Percentiles rank a stretch among this genome's conserved stretches.
Evolutionary conservation across 495 filamentous ascomycete species (phyloP).

Genomic region (Rusavskia elegans): DNA sequence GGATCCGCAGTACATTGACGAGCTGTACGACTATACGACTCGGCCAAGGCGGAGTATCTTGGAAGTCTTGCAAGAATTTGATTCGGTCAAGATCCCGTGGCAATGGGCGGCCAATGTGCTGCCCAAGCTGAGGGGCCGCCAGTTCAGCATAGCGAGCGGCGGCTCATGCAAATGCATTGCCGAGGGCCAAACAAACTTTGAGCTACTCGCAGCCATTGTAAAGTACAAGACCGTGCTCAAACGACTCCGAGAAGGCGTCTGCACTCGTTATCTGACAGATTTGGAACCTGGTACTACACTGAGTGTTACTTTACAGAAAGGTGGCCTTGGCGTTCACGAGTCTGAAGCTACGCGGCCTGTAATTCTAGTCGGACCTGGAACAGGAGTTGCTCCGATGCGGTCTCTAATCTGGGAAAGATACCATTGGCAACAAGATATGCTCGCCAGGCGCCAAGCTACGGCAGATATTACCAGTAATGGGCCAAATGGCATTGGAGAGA

Average conservation of each 20-base stretch:
- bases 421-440: slow-evolving; percentile 15
- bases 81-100: slow-evolving; percentile 67
- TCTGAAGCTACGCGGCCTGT: slow-evolving; percentile 36
- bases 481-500: slow-evolving; percentile 13
- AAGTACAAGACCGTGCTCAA: slow-evolving; percentile 83
- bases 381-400: slow-evolving; percentile 78
- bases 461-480: slow-evolving; percentile 19
- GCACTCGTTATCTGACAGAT: slow-evolving; percentile 65
- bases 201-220: slow-evolving; percentile 79
- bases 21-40: slow-evolving; percentile 90
- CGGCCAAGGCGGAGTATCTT: slow-evolving; percentile 81
- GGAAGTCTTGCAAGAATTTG: slow-evolving; percentile 83
- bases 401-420: slow-evolving; percentile 57
- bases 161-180: slow-evolving; percentile 30
- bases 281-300: slow-evolving; percentile 42
- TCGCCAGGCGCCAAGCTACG: slow-evolving; percentile 13
- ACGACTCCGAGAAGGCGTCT: slow-evolving; percentile 71
- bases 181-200: slow-evolving; percentile 35
- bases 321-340: slow-evolving; percentile 32
- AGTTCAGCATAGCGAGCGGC: slow-evolving; percentile 79
- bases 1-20: slow-evolving; percentile 60
- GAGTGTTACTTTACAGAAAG: slow-evolving; percentile 39
- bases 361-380: slow-evolving; percentile 76
- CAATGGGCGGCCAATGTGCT: slow-evolving; percentile 51
- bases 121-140: slow-evolving; percentile 58